phyloP scores from a whole-genome alignment of 768 basidiomycete genomes.

The Mycena pura region DNA sequence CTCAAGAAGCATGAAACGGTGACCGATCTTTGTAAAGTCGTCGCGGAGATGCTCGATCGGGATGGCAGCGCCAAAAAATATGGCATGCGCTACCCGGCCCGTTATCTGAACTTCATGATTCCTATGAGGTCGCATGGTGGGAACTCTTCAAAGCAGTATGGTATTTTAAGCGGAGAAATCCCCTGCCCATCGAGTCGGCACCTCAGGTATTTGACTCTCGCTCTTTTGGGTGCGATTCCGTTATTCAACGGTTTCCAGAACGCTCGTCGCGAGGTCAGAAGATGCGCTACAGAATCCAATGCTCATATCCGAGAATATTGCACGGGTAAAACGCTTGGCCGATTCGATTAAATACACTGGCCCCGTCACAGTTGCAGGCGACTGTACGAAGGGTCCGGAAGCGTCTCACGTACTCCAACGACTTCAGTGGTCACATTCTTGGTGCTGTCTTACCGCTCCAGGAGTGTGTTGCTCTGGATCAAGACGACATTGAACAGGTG shows the following conservation, averaged over 20 bases:
- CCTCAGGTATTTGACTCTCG: too few species aligned
- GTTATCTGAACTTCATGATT: too few species aligned
- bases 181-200: too few species aligned
- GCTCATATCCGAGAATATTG: constrained; percentile 35
- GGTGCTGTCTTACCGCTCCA: constrained; percentile 27
- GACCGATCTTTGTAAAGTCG: too few species aligned
- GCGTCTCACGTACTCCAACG: constrained; percentile 32
- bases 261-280: constrained; percentile 26
- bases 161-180: too few species aligned
- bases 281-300: constrained; percentile 33
- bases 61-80: too few species aligned
- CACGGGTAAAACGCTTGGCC: constrained; percentile 27
- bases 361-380: constrained; percentile 31
- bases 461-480: constrained; percentile 29
- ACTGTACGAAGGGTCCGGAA: constrained; percentile 36
- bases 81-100: too few species aligned
- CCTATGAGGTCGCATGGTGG: too few species aligned
- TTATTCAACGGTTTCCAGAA: background rate
- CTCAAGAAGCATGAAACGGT: too few species aligned
- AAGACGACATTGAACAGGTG: constrained; percentile 32
- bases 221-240: too few species aligned
- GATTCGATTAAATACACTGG: constrained; percentile 26
- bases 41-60: too few species aligned
- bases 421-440: constrained; percentile 34
- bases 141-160: too few species aligned